Percentiles rank a stretch among this genome's conserved stretches.
These are phyloP conservation scores for Neofusicoccum kwambonambiense DNA, from an alignment of 2,329 filamentous ascomycete genomes.

Conservation along the genomic window DNA sequence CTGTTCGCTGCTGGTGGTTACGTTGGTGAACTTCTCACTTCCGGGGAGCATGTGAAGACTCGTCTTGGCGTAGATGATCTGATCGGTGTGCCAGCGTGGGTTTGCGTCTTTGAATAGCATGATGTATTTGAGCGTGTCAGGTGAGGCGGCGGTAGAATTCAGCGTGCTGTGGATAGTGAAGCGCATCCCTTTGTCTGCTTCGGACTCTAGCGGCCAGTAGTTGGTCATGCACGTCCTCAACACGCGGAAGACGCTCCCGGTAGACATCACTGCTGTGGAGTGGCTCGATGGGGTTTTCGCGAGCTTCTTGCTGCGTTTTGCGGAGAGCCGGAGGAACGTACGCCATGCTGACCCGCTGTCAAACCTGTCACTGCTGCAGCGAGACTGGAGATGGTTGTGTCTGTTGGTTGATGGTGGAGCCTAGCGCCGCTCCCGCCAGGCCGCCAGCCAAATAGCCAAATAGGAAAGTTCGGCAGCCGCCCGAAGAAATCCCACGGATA, in stretches of 20 bases:
- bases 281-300: not conserved
- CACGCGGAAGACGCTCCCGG: not conserved
- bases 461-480: not conserved
- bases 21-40: not conserved
- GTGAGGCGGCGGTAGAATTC: constrained; percentile 22
- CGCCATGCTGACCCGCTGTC: not conserved
- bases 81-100: constrained; percentile 27
- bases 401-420: not conserved
- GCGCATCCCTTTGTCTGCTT: not conserved
- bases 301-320: not conserved
- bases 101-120: constrained; percentile 29
- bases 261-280: not conserved
- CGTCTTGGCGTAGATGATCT: constrained; percentile 31
- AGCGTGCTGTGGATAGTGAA: constrained; percentile 3
- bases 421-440: no score
- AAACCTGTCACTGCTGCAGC: not conserved
- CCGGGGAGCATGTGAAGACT: constrained; percentile 28
- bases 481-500: not conserved
- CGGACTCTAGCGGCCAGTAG: not conserved
- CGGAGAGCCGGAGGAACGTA: constrained; percentile 12
- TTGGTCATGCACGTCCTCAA: constrained; percentile 12
- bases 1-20: not conserved
- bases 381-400: not conserved
- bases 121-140: constrained; percentile 24
- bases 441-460: not conserved